Percentiles rank a stretch among this genome's conserved stretches.
These are phyloP conservation scores for Phytophthora sp. DNA, from an alignment of 352 stramenopile species.

Conservation along the genomic window DNA sequence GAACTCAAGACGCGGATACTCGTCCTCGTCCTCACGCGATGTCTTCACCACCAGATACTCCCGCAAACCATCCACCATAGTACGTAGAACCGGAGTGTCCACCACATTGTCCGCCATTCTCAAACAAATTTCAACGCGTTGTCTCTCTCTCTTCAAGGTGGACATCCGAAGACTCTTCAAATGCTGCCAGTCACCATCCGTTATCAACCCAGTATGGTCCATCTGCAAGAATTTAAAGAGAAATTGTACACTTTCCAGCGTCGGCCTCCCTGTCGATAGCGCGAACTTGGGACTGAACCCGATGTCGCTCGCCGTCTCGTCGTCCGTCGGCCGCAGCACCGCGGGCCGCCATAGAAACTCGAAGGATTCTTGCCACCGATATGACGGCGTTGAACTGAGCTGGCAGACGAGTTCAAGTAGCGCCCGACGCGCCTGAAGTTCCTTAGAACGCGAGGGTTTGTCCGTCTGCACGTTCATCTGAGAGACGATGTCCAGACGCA, in stretches of 20 bases:
- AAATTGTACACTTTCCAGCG: conserved; percentile 27
- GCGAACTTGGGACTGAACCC: conserved; percentile 9
- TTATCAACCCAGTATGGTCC: conserved; percentile 9
- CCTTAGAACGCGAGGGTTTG: conserved; percentile 2
- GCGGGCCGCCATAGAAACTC: conserved; percentile 32
- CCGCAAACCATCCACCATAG: conserved; percentile 14
- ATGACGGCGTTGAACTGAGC: conserved; percentile 17
- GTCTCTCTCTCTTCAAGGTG: not conserved
- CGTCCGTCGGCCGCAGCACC: conserved; percentile 12
- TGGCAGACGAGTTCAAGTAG: conserved; percentile 31
- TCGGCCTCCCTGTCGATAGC: conserved; percentile 20
- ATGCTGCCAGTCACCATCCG: conserved; percentile 14
- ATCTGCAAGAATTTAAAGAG: conserved; percentile 29
- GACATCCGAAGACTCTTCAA: conserved; percentile 3
- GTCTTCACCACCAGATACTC: conserved; percentile 1
- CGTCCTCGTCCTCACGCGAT: not conserved
- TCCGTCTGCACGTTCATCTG: not conserved
- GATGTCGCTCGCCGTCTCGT: conserved; percentile 17
- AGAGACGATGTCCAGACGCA: conserved; percentile 15
- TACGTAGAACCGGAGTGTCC: conserved; percentile 25
- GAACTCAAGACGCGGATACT: conserved; percentile 10
- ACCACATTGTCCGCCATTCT: conserved; percentile 18
- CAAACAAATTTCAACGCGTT: conserved; percentile 24
- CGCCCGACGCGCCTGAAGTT: conserved; percentile 19
- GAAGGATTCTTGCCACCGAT: conserved; percentile 23